Percentiles rank a stretch among this genome's conserved stretches.
phyloP scores from a whole-genome alignment of 345 rosid species.

The Carallia pectinifolia region DNA sequence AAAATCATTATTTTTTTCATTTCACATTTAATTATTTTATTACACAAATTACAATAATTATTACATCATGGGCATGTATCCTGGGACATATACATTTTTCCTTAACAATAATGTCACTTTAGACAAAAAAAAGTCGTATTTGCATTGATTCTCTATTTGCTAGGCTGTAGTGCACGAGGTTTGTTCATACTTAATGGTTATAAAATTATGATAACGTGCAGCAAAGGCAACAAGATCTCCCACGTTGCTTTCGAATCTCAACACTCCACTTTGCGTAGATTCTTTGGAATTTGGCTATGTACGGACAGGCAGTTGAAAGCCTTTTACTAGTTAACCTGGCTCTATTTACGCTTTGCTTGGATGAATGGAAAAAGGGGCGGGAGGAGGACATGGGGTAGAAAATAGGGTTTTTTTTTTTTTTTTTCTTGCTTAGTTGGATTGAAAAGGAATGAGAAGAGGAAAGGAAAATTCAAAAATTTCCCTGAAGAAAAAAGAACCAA shows the following conservation, averaged over 20 bases:
- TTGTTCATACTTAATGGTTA: background rate
- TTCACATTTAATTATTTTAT: too few species aligned
- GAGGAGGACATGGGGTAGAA: too few species aligned
- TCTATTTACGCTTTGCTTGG: too few species aligned
- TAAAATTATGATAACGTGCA: background rate
- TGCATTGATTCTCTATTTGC: constrained; percentile 4
- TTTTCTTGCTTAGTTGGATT: too few species aligned
- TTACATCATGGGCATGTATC: background rate
- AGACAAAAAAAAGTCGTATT: background rate
- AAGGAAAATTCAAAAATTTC: too few species aligned
- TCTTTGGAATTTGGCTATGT: background rate
- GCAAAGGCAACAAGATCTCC: background rate
- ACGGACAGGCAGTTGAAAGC: background rate
- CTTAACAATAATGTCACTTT: background rate
- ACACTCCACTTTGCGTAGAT: background rate
- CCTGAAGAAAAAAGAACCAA: too few species aligned
- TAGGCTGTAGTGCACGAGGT: constrained; percentile 25
- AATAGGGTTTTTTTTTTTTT: too few species aligned
- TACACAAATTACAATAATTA: too few species aligned
- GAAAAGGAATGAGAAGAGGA: too few species aligned
- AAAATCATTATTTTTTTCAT: too few species aligned
- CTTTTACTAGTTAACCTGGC: too few species aligned
- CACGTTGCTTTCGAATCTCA: background rate
- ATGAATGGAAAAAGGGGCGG: too few species aligned
- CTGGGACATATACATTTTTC: background rate